These are phyloP conservation scores for Cymbopogon flexuosus DNA, from an alignment of 202 grass and related monocot genomes.

Conservation along the genomic window DNA sequence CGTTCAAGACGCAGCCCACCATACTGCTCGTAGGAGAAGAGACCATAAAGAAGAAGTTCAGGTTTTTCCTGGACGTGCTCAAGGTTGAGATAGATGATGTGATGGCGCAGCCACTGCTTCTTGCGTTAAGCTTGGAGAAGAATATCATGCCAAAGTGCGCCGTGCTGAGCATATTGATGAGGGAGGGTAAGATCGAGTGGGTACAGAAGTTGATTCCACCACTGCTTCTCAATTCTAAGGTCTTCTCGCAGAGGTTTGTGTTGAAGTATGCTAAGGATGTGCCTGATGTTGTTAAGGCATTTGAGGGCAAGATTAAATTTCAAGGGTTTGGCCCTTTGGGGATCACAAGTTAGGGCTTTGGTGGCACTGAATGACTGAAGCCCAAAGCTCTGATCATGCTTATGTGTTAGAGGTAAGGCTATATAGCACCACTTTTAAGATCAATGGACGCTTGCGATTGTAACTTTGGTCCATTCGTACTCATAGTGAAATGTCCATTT, in stretches of 20 bases:
- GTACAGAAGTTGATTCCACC: neutral
- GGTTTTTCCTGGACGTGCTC: constrained; percentile 24
- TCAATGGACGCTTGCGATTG: neutral
- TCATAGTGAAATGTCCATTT: neutral
- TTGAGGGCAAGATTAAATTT: constrained; percentile 47
- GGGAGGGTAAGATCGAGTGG: constrained; percentile 26
- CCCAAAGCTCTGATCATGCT: neutral
- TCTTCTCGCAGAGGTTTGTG: constrained; percentile 2
- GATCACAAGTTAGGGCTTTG: neutral
- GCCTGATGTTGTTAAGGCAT: constrained; percentile 47
- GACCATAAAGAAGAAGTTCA: constrained; percentile 12
- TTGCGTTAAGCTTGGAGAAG: constrained; percentile 40
- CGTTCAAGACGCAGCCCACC: constrained; percentile 29
- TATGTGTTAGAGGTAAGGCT: neutral
- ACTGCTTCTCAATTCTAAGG: neutral
- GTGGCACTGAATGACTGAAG: neutral
- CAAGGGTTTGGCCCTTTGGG: constrained; percentile 1
- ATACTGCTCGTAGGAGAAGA: neutral
- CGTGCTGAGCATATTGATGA: constrained; percentile 39
- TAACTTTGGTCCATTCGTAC: neutral
- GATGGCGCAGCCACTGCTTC: neutral
- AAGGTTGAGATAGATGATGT: constrained; percentile 21
- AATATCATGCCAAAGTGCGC: constrained; percentile 37
- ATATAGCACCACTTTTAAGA: neutral
- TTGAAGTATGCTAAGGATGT: constrained; percentile 24